Conservation (phyloP, 805 yeast genomes). For the Brettanomyces naardenensis region DNA sequence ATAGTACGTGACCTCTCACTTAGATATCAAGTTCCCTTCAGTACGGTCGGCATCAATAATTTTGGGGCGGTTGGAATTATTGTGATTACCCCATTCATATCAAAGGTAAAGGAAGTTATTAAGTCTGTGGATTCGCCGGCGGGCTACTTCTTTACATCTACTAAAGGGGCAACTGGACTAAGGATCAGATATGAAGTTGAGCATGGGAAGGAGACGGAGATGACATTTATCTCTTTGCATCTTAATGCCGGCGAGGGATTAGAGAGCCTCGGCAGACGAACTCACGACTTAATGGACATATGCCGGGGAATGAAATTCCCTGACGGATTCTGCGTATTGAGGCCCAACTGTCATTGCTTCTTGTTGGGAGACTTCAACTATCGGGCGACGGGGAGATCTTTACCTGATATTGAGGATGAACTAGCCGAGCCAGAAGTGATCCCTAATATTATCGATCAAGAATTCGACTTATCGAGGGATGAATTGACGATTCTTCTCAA, state of each 20-base stretch:
- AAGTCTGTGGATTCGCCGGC: conserved; percentile 31
- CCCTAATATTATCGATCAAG: conserved; percentile 1
- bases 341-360: conserved; percentile 52
- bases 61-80: conserved; percentile 54
- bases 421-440: background rate
- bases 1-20: conserved; percentile 28
- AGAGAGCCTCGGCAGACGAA: conserved; percentile 37
- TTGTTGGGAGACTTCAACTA: conserved; percentile 85
- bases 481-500: conserved; percentile 39
- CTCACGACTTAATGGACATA: conserved; percentile 41
- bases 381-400: conserved; percentile 35
- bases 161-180: conserved; percentile 71
- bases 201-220: conserved; percentile 21
- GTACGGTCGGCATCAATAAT: conserved; percentile 34
- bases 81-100: conserved; percentile 34
- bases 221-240: conserved; percentile 67
- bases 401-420: background rate
- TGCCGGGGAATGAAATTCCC: conserved; percentile 49
- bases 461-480: conserved; percentile 28
- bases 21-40: conserved; percentile 31
- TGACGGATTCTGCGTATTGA: conserved; percentile 46
- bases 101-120: conserved; percentile 15
- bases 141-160: conserved; percentile 53
- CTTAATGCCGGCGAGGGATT: conserved; percentile 73
- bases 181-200: conserved; percentile 33